These are phyloP conservation scores for Cercospora sp. DNA, from an alignment of 2,329 filamentous ascomycete species.

Conservation along the genomic window DNA sequence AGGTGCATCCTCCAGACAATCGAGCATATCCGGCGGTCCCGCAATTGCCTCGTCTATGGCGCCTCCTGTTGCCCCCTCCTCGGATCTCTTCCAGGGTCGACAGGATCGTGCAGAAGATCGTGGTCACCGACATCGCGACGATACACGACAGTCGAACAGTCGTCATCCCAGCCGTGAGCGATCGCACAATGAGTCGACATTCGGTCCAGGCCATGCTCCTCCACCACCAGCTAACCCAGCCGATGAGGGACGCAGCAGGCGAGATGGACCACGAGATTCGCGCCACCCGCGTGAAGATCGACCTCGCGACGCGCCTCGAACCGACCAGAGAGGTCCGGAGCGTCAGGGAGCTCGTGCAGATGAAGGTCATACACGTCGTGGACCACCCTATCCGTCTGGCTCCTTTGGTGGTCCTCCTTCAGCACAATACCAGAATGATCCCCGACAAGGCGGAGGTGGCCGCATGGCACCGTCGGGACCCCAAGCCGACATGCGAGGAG, in stretches of 20 bases:
- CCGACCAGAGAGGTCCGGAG: slow-evolving; percentile 17
- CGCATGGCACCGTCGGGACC: slow-evolving; percentile 19
- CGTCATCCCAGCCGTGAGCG: slow-evolving; percentile 35
- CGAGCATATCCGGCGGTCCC: slow-evolving; percentile 25
- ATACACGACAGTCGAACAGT: slow-evolving; percentile 32
- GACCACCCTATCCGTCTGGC: slow-evolving; percentile 19
- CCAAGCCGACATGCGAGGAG: slow-evolving; percentile 26
- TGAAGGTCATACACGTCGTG: slow-evolving; percentile 23
- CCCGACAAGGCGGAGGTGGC: slow-evolving; percentile 23
- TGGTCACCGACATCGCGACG: slow-evolving; percentile 29
- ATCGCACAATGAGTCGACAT: slow-evolving; percentile 21
- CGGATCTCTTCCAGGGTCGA: slow-evolving; percentile 29
- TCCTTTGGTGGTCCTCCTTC: slow-evolving; percentile 15
- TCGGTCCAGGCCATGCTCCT: slow-evolving; percentile 17
- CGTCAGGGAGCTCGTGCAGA: slow-evolving; percentile 15
- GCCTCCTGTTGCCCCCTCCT: slow-evolving; percentile 17
- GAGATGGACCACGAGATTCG: slow-evolving; percentile 30
- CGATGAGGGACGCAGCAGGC: slow-evolving; percentile 30
- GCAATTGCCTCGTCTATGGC: slow-evolving; percentile 29
- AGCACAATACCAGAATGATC: slow-evolving; percentile 28
- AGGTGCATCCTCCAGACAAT: slow-evolving; percentile 35
- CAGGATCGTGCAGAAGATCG: slow-evolving; percentile 25
- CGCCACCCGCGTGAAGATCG: slow-evolving; percentile 28
- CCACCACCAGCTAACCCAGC: slow-evolving; percentile 26
- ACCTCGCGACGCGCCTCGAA: slow-evolving; percentile 17